Conservation (phyloP, 441 rosid genomes). For the Croton laevigatus region DNA sequence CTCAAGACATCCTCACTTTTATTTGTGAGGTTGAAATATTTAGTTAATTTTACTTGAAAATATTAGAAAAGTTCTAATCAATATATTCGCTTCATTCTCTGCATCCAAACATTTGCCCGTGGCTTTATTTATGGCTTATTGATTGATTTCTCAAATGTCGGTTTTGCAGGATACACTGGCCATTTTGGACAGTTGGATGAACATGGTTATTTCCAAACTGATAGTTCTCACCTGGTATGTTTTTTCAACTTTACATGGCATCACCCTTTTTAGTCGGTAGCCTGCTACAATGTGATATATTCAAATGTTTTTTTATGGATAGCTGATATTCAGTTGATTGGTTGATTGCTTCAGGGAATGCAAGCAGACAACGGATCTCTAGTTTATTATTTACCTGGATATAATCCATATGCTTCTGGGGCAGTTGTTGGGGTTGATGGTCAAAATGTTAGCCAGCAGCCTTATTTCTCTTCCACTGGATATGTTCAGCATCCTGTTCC, state of each 20-base stretch:
- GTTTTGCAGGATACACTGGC: slow-evolving; percentile 40
- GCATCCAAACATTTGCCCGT: background rate
- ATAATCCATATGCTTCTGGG: slow-evolving; percentile 44
- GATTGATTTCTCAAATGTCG: background rate
- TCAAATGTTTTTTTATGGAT: background rate
- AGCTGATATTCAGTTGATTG: slow-evolving; percentile 6
- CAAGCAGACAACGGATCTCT: slow-evolving; percentile 46
- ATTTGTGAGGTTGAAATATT: background rate
- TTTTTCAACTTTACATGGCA: background rate
- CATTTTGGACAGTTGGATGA: slow-evolving; percentile 32
- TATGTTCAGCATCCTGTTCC: slow-evolving; percentile 45
- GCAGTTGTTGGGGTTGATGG: slow-evolving; percentile 39
- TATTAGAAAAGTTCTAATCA: no score
- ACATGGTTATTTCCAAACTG: slow-evolving; percentile 34
- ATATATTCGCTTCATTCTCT: background rate
- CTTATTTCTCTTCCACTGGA: slow-evolving; percentile 43
- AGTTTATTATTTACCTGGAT: slow-evolving; percentile 46
- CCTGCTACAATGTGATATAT: background rate
- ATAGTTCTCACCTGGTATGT: slow-evolving; percentile 38
- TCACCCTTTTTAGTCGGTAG: background rate
- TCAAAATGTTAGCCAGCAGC: slow-evolving; percentile 43
- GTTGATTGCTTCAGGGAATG: slow-evolving; percentile 36
- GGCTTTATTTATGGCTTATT: background rate
- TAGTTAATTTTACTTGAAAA: slow-evolving; percentile 3
- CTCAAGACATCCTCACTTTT: background rate